phyloP scores from a whole-genome alignment of 495 filamentous ascomycete species.

The Clohesyomyces aquaticus region DNA sequence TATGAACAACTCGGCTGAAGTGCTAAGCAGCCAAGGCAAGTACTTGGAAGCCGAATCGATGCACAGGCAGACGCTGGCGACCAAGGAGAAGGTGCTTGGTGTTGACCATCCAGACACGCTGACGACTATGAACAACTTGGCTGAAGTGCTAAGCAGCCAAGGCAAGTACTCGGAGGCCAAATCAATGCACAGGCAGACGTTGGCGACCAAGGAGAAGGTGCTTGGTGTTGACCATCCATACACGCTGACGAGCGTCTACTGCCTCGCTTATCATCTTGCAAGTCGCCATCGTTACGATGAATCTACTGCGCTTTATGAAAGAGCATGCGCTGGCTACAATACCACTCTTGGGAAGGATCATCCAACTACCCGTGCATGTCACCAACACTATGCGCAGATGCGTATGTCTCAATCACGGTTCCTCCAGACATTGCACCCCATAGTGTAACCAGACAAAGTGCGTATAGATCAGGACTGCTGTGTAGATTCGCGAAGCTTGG shows the following conservation, averaged over 20 bases:
- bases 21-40: constrained; percentile 17
- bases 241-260: constrained; percentile 28
- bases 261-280: constrained; percentile 27
- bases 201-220: constrained; percentile 6
- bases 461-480: constrained; percentile 6
- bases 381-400: constrained; percentile 15
- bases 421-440: constrained; percentile 1
- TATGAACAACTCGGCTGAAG: constrained; percentile 5
- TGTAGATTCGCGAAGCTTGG: constrained; percentile 3
- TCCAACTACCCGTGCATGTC: constrained; percentile 16
- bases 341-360: constrained; percentile 3
- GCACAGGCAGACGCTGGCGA: constrained; percentile 3
- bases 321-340: constrained; percentile 28
- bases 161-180: constrained; percentile 17
- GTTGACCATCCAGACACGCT: constrained; percentile 2
- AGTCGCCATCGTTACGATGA: constrained; percentile 24
- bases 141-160: background rate
- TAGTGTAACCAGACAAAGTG: constrained; percentile 2
- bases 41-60: constrained; percentile 35
- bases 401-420: constrained; percentile 3
- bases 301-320: constrained; percentile 24
- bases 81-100: constrained; percentile 7
- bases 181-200: constrained; percentile 1
- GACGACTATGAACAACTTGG: constrained; percentile 14
- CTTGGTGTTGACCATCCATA: constrained; percentile 34